A percentile compares a stretch with the other conserved stretches of the same genome.
Evolutionary conservation across 2,329 filamentous ascomycete genomes (phyloP).

Genomic region (Trichoderma asperellum): DNA sequence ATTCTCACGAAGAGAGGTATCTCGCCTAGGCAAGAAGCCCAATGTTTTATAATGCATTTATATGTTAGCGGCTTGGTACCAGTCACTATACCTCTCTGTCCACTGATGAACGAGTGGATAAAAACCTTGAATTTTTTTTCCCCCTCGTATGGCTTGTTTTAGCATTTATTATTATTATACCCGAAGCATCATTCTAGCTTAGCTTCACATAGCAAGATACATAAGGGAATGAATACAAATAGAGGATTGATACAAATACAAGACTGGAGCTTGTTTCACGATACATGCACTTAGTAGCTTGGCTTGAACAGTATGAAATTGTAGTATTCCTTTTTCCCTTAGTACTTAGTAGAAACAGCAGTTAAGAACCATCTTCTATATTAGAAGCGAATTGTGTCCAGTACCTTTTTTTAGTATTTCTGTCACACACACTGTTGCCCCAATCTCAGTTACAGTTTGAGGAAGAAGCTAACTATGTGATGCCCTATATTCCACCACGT

Average conservation of each 20-base stretch:
- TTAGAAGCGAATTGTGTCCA: conserved; percentile 27
- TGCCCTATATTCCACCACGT: conserved; percentile 22
- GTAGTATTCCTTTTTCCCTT: conserved; percentile 22
- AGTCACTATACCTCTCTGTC: background rate
- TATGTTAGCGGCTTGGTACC: background rate
- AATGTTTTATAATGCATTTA: background rate
- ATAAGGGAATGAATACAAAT: background rate
- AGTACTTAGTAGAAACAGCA: conserved; percentile 23
- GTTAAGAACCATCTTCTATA: conserved; percentile 26
- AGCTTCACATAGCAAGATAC: background rate
- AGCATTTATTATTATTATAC: background rate
- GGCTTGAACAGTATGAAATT: conserved; percentile 24
- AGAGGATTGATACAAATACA: background rate
- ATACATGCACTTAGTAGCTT: background rate
- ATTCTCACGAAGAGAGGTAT: conserved; percentile 58
- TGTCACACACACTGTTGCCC: conserved; percentile 18
- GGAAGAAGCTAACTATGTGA: conserved; percentile 26
- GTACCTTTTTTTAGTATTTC: conserved; percentile 25
- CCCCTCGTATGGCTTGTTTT: background rate
- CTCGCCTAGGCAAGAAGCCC: conserved; percentile 47
- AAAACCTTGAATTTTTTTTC: background rate
- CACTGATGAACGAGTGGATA: background rate
- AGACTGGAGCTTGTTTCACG: background rate
- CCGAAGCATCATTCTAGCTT: background rate
- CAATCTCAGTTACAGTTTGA: conserved; percentile 23